Conservation (phyloP, 2,329 filamentous ascomycete genomes). For the Ilyonectria mors-panacis region DNA sequence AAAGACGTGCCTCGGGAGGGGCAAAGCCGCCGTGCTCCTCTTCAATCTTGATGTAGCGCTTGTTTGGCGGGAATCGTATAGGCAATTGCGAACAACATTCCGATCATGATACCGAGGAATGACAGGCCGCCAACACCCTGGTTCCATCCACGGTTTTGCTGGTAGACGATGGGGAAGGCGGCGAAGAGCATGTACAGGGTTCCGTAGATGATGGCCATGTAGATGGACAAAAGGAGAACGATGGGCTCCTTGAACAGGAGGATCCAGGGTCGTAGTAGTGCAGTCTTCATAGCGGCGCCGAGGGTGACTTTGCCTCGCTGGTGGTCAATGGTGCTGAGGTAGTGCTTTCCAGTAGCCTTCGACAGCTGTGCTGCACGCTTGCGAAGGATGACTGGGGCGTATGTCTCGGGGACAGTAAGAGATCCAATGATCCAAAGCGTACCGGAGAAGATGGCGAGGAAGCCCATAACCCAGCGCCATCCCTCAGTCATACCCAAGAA, state of each 20-base stretch:
- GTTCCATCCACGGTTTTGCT: slow-evolving; percentile 65
- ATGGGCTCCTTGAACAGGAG: slow-evolving; percentile 75
- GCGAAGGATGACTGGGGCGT: slow-evolving; percentile 65
- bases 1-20: slow-evolving; percentile 72
- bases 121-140: slow-evolving; percentile 67
- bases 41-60: slow-evolving; percentile 57
- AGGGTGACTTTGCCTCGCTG: slow-evolving; percentile 52
- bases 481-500: slow-evolving; percentile 69
- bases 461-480: slow-evolving; percentile 73
- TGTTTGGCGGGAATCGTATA: slow-evolving; percentile 66
- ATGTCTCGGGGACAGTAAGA: slow-evolving; percentile 67
- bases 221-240: slow-evolving; percentile 70
- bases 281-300: background rate
- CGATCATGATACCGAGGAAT: slow-evolving; percentile 73
- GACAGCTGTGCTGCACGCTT: slow-evolving; percentile 62
- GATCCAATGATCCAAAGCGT: slow-evolving; percentile 64
- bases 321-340: slow-evolving; percentile 59
- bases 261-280: slow-evolving; percentile 67
- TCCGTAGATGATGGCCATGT: slow-evolving; percentile 68
- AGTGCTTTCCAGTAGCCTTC: slow-evolving; percentile 64
- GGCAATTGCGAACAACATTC: slow-evolving; percentile 67
- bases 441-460: slow-evolving; percentile 70
- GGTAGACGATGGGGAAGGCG: slow-evolving; percentile 70
- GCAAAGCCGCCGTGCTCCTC: slow-evolving; percentile 63
- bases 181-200: slow-evolving; percentile 65